Evolutionary conservation across 192 early-diverging fungal species (phyloP).

Genomic region (Coemansia reversa): DNA sequence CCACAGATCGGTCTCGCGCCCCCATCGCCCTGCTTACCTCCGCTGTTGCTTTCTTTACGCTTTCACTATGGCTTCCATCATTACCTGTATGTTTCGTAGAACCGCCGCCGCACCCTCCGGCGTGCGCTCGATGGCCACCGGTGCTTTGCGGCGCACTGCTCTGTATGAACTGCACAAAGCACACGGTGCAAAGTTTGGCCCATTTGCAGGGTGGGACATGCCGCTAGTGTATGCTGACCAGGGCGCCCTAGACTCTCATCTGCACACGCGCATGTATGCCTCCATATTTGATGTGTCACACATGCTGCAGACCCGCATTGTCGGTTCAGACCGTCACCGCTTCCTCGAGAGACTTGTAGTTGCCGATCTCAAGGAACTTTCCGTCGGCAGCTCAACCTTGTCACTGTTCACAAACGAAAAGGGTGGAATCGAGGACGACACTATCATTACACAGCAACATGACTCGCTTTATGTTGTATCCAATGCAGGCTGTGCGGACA

Average conservation of each 20-base stretch:
- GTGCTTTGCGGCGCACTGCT: conserved; percentile 65
- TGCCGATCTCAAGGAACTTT: conserved; percentile 79
- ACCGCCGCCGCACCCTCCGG: conserved; percentile 1
- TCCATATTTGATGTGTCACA: conserved; percentile 98
- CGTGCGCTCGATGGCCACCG: conserved; percentile 35
- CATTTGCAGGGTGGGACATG: conserved; percentile 97
- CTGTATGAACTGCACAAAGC: conserved; percentile 91
- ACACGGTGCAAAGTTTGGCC: conserved; percentile 95
- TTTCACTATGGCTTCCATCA: not conserved
- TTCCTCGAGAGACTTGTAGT: conserved; percentile 90
- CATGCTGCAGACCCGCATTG: conserved; percentile 93
- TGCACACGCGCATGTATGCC: conserved; percentile 82
- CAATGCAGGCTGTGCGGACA: conserved; percentile 96
- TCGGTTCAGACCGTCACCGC: conserved; percentile 80
- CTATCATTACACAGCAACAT: conserved; percentile 86
- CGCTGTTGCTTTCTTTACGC: not conserved
- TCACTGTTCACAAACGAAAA: conserved; percentile 94
- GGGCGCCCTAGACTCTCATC: conserved; percentile 88
- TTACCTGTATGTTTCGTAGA: conserved; percentile 11
- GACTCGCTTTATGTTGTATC: conserved; percentile 87
- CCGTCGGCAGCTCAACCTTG: conserved; percentile 75
- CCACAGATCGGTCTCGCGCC: not conserved
- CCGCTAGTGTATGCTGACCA: conserved; percentile 85
- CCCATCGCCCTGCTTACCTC: not conserved
- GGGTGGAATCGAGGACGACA: conserved; percentile 98